These are phyloP conservation scores for Aspergillus ostianus DNA, from an alignment of 495 filamentous ascomycete species.

Conservation along the genomic window DNA sequence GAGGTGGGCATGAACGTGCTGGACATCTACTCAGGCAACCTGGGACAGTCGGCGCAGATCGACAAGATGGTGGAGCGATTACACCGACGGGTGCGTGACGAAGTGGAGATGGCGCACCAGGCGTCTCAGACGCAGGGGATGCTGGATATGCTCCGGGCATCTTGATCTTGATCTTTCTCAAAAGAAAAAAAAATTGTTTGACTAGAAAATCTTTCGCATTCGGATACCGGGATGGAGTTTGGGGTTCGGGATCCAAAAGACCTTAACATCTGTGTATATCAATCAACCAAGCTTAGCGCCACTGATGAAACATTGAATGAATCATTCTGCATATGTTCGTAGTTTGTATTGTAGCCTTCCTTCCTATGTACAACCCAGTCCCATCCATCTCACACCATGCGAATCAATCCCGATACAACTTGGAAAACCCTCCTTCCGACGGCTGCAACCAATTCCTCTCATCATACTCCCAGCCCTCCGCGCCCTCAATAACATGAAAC, in stretches of 20 bases:
- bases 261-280: slow-evolving; percentile 5
- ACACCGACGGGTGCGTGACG: slow-evolving; percentile 63
- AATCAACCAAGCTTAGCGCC: slow-evolving; percentile 9
- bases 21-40: slow-evolving; percentile 81
- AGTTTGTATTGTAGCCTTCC: not conserved
- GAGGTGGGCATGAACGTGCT: slow-evolving; percentile 77
- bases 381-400: not conserved
- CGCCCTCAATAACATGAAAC: slow-evolving; percentile 93
- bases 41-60: slow-evolving; percentile 71
- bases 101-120: slow-evolving; percentile 78
- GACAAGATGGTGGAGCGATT: slow-evolving; percentile 63
- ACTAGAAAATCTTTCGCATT: slow-evolving; percentile 14
- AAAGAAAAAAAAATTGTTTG: slow-evolving; percentile 2
- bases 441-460: slow-evolving; percentile 91
- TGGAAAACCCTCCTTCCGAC: slow-evolving; percentile 71
- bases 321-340: not conserved
- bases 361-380: not conserved
- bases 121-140: slow-evolving; percentile 78
- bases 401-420: slow-evolving; percentile 41
- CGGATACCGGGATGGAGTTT: slow-evolving; percentile 26
- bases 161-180: slow-evolving; percentile 14
- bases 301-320: slow-evolving; percentile 11
- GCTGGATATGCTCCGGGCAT: slow-evolving; percentile 67
- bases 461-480: slow-evolving; percentile 71
- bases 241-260: slow-evolving; percentile 12